phyloP scores from a whole-genome alignment of 768 basidiomycete genomes.

The Auriscalpium microsporum region DNA sequence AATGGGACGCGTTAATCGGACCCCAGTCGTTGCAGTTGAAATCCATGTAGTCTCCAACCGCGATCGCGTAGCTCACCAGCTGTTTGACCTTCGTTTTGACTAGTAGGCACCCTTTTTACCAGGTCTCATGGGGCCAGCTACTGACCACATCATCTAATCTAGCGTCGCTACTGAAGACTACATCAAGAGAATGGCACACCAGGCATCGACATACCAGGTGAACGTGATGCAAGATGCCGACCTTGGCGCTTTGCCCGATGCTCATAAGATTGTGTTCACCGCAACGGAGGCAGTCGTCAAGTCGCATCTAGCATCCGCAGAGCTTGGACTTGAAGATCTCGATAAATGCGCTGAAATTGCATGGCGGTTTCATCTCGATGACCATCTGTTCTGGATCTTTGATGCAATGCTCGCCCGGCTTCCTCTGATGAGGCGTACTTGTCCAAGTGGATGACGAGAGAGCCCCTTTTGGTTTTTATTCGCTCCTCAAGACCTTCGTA shows the following conservation, averaged over 20 bases:
- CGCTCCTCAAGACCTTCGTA: conserved; percentile 39
- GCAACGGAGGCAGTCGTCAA: not conserved
- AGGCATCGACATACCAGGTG: not conserved
- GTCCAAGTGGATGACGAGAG: conserved; percentile 36
- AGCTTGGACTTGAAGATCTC: conserved; percentile 1
- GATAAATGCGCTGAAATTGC: conserved; percentile 24
- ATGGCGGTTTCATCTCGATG: conserved; percentile 43
- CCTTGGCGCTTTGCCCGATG: not conserved
- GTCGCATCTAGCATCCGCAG: conserved; percentile 1
- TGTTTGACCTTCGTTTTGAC: conserved; percentile 61
- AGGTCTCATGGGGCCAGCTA: not conserved
- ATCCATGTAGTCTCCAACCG: conserved; percentile 64
- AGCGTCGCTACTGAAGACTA: conserved; percentile 24
- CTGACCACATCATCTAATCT: too few relatives aligned
- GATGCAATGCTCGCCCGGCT: not conserved
- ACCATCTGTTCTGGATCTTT: conserved; percentile 18
- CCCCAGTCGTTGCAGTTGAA: conserved; percentile 45
- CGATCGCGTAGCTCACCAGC: conserved; percentile 55
- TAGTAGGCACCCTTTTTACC: conserved; percentile 38
- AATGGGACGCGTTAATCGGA: conserved; percentile 47
- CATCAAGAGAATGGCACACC: conserved; percentile 14
- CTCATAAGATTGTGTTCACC: not conserved
- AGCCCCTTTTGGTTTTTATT: conserved; percentile 50
- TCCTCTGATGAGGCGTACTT: conserved; percentile 20
- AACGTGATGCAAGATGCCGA: not conserved